Evolutionary conservation across 2,329 filamentous ascomycete species (phyloP).

Genomic region (Zymoseptoria ardabiliae): DNA sequence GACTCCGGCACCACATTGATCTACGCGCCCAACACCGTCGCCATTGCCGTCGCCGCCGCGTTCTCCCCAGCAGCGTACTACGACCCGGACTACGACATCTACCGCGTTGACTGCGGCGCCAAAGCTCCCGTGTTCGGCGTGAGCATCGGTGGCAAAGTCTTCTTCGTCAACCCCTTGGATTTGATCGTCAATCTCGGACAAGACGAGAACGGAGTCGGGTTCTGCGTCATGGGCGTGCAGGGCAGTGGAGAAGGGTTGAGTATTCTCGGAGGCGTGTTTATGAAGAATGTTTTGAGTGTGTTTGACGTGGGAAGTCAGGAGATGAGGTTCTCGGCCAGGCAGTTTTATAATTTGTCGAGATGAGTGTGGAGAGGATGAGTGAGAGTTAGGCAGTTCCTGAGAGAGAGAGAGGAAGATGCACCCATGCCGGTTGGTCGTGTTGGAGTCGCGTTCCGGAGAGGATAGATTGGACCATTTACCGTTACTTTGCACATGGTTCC

Average conservation of each 20-base stretch:
- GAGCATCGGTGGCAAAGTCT: constrained; percentile 31
- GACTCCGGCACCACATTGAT: constrained; percentile 40
- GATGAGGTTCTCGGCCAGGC: constrained; percentile 40
- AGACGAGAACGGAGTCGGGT: background rate
- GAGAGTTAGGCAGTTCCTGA: too few relatives aligned
- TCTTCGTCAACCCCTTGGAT: constrained; percentile 26
- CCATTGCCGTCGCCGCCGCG: constrained; percentile 32
- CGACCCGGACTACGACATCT: constrained; percentile 25
- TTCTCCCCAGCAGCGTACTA: constrained; percentile 39
- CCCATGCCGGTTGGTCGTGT: background rate
- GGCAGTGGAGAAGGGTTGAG: constrained; percentile 27
- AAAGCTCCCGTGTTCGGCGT: constrained; percentile 37
- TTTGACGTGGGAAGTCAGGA: constrained; percentile 43
- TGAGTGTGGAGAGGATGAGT: background rate
- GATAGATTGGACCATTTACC: background rate
- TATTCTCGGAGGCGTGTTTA: constrained; percentile 42
- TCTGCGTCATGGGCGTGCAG: constrained; percentile 31
- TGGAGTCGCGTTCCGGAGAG: background rate
- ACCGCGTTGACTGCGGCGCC: constrained; percentile 38
- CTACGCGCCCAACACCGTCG: constrained; percentile 35
- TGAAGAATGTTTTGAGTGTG: constrained; percentile 45
- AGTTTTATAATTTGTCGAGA: constrained; percentile 15
- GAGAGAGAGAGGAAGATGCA: background rate
- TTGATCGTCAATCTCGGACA: constrained; percentile 21
- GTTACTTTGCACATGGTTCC: background rate